A percentile compares a stretch with the other conserved stretches of the same genome.
These are phyloP conservation scores for Backusella tarrabulga DNA, from an alignment of 192 early-diverging fungal species.

Conservation along the genomic window DNA sequence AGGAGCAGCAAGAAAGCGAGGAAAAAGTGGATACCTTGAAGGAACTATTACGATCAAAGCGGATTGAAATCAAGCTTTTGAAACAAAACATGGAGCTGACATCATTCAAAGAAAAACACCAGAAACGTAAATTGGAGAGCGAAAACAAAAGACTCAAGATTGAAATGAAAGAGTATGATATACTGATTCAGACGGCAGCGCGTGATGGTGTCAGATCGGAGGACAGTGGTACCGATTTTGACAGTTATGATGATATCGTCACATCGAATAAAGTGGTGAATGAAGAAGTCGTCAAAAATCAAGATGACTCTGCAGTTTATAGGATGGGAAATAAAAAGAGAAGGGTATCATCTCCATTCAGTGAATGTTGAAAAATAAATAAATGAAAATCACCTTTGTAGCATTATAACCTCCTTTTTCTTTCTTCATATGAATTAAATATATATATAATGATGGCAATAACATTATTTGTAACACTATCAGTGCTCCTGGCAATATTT, in stretches of 20 bases:
- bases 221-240: neutral
- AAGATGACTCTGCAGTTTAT: neutral
- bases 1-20: neutral
- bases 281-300: neutral
- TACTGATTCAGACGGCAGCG: neutral
- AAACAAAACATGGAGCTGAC: neutral
- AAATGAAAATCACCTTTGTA: too few relatives aligned
- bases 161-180: neutral
- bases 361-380: too few relatives aligned
- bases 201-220: neutral
- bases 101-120: neutral
- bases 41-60: neutral
- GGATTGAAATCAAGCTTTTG: neutral
- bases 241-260: neutral
- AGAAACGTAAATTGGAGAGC: neutral
- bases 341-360: neutral
- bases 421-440: too few relatives aligned
- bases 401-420: too few relatives aligned
- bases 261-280: neutral
- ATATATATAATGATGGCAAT: too few relatives aligned
- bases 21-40: neutral
- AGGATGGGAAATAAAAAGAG: neutral
- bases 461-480: too few relatives aligned
- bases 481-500: too few relatives aligned
- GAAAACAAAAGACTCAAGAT: neutral